Evolutionary conservation across 441 rosid species (phyloP).

Genomic region (Populus hybrid): DNA sequence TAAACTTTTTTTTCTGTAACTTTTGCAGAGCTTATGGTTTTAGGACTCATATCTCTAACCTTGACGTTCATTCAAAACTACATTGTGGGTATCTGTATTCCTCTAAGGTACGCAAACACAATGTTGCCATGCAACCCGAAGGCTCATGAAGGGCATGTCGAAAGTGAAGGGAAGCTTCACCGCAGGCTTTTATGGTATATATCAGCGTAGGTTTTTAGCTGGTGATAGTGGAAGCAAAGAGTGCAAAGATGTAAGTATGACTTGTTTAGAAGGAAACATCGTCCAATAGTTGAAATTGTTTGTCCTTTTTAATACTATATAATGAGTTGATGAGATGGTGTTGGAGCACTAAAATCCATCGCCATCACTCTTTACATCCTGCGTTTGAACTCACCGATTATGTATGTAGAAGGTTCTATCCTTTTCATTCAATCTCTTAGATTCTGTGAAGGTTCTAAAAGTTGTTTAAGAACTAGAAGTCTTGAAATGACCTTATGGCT

Average conservation of each 20-base stretch:
- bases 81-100: slow-evolving; percentile 64
- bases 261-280: neutral
- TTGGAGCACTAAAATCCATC: no score
- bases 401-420: neutral
- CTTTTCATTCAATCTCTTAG: neutral
- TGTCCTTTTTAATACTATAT: no score
- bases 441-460: neutral
- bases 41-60: slow-evolving; percentile 87
- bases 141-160: neutral
- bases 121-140: slow-evolving; percentile 71
- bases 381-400: neutral
- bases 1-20: neutral
- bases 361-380: no score
- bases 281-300: neutral
- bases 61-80: slow-evolving; percentile 77
- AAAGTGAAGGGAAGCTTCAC: slow-evolving; percentile 23
- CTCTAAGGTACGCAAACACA: slow-evolving; percentile 42
- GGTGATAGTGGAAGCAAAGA: slow-evolving; percentile 17
- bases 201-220: slow-evolving; percentile 52
- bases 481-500: neutral
- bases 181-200: slow-evolving; percentile 40
- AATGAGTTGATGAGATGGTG: no score
- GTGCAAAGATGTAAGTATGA: slow-evolving; percentile 32
- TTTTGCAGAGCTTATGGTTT: slow-evolving; percentile 85
- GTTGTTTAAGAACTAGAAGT: neutral